phyloP scores from a whole-genome alignment of 352 stramenopile species.

The Phytopythium sindhum region DNA sequence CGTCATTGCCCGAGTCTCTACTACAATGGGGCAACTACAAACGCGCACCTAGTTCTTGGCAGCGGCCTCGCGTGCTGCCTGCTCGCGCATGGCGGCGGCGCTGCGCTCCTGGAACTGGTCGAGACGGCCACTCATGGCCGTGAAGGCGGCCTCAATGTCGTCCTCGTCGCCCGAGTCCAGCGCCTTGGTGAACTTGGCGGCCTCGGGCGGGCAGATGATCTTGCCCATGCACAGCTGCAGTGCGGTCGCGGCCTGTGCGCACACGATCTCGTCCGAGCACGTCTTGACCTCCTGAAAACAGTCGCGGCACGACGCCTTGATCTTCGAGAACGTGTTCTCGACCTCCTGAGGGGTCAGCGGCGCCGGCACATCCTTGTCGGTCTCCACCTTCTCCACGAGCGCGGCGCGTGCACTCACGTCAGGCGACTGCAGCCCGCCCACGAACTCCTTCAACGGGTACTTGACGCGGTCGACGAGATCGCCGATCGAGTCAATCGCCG shows the following conservation, averaged over 20 bases:
- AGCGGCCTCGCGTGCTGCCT: constrained; percentile 69
- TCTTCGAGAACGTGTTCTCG: constrained; percentile 74
- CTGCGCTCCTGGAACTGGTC: constrained; percentile 82
- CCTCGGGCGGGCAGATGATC: constrained; percentile 78
- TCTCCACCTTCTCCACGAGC: constrained; percentile 40
- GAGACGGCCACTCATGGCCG: constrained; percentile 67
- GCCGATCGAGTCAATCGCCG: constrained; percentile 74
- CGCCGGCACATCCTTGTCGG: constrained; percentile 33
- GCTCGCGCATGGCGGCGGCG: constrained; percentile 63
- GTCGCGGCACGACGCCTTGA: constrained; percentile 82
- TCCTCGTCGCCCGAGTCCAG: constrained; percentile 64
- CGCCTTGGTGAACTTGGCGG: constrained; percentile 57
- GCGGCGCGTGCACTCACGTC: constrained; percentile 46
- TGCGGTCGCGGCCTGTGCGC: constrained; percentile 79
- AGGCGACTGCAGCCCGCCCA: constrained; percentile 46
- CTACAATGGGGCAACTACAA: background rate
- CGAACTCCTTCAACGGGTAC: constrained; percentile 54
- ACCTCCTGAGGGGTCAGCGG: constrained; percentile 68
- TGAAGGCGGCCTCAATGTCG: constrained; percentile 71
- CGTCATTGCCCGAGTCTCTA: background rate
- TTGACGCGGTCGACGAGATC: constrained; percentile 79
- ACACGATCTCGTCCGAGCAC: constrained; percentile 76
- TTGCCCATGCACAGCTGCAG: constrained; percentile 89
- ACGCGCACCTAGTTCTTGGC: constrained; percentile 21
- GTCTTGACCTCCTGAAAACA: constrained; percentile 77